Percentiles rank a stretch among this genome's conserved stretches.
phyloP scores from a whole-genome alignment of 1,139 yeast species.

The Wickerhamomyces sp. region DNA sequence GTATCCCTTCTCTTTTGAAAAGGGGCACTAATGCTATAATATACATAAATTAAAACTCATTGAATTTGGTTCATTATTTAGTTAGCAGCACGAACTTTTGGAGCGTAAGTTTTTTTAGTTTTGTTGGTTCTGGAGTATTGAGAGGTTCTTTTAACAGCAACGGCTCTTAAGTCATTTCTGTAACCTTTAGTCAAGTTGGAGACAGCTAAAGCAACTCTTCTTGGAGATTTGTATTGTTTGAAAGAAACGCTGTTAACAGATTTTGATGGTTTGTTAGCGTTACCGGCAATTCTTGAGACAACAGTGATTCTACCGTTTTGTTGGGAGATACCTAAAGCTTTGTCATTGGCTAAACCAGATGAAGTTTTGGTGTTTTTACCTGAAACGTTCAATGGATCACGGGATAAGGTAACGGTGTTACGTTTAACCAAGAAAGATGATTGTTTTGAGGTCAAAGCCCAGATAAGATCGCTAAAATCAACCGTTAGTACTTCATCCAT shows the following conservation, averaged over 20 bases:
- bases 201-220: constrained; percentile 39
- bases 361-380: constrained; percentile 40
- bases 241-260: constrained; percentile 31
- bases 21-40: background rate
- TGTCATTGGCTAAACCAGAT: constrained; percentile 43
- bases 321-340: constrained; percentile 41
- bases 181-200: constrained; percentile 40
- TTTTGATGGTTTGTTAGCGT: constrained; percentile 40
- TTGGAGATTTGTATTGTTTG: constrained; percentile 38
- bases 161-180: constrained; percentile 42
- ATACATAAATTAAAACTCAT: constrained; percentile 2
- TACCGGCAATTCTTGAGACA: constrained; percentile 36
- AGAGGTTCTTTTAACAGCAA: constrained; percentile 40
- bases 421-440: constrained; percentile 43
- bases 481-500: constrained; percentile 14
- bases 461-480: constrained; percentile 37
- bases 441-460: constrained; percentile 45
- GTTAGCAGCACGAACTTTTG: constrained; percentile 19
- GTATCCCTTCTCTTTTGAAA: too few species aligned
- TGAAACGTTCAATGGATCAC: constrained; percentile 44
- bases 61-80: constrained; percentile 15
- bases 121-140: constrained; percentile 36
- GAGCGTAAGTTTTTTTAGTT: constrained; percentile 32
- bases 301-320: constrained; percentile 35
- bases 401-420: constrained; percentile 38